A percentile compares a stretch with the other conserved stretches of the same genome.
phyloP scores from a whole-genome alignment of 768 basidiomycete species.

The Ephemerocybe angulata region DNA sequence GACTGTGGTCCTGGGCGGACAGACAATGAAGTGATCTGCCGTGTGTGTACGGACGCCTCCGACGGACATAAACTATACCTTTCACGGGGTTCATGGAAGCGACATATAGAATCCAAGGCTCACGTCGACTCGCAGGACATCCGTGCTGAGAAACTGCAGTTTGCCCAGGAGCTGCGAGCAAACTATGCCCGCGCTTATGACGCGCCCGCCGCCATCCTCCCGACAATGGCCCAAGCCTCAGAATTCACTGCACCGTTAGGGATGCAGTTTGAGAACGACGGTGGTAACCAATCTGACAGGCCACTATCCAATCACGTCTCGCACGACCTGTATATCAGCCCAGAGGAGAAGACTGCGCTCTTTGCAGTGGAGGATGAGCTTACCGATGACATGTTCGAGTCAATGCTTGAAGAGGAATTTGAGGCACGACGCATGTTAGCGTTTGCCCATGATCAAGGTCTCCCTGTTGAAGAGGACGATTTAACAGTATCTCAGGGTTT shows the following conservation, averaged over 20 bases:
- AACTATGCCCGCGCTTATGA: neutral
- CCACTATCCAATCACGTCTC: too few species aligned
- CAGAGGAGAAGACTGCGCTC: too few species aligned
- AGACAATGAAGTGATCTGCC: neutral
- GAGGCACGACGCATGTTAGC: neutral
- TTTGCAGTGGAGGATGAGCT: too few species aligned
- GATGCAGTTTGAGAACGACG: neutral
- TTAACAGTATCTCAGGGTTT: too few species aligned
- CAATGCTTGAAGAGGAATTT: neutral
- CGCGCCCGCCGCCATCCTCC: neutral
- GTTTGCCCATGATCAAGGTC: neutral
- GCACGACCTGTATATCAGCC: too few species aligned
- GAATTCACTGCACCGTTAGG: too few species aligned
- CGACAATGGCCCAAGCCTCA: neutral
- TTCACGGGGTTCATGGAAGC: neutral
- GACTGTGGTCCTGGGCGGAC: neutral
- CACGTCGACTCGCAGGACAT: neutral
- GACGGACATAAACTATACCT: neutral
- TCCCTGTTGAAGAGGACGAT: neutral
- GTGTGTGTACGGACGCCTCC: neutral
- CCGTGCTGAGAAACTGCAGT: neutral
- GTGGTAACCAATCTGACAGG: too few species aligned
- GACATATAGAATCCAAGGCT: neutral
- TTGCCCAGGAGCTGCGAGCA: neutral
- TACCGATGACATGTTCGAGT: too few species aligned